phyloP scores from a whole-genome alignment of 306 rosid species.

The Vicia faba region DNA sequence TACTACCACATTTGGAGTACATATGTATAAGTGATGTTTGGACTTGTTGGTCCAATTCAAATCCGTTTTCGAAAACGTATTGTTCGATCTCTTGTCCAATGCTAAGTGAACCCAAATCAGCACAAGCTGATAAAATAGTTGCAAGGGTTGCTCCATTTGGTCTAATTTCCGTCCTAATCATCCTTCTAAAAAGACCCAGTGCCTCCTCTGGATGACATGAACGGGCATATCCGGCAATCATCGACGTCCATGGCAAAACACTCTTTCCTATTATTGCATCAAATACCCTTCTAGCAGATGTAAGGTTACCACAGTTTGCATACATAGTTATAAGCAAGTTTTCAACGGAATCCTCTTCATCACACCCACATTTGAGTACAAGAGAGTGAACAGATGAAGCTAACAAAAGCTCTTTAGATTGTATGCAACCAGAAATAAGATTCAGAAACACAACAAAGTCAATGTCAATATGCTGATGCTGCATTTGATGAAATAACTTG shows the following conservation, averaged over 20 bases:
- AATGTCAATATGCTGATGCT: constrained; percentile 11
- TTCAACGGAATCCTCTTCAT: constrained; percentile 45
- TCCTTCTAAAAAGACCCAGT: constrained; percentile 44
- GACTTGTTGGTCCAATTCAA: constrained; percentile 35
- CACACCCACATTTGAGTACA: constrained; percentile 57
- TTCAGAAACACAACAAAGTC: not conserved
- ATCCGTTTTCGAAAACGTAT: too few species aligned
- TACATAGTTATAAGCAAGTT: constrained; percentile 58
- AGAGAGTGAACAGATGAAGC: constrained; percentile 52
- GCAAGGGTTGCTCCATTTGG: constrained; percentile 40
- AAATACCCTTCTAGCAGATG: constrained; percentile 57
- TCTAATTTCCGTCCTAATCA: constrained; percentile 35
- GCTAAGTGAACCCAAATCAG: too few species aligned
- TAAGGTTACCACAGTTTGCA: constrained; percentile 56
- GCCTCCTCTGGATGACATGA: constrained; percentile 46
- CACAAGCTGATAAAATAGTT: too few species aligned
- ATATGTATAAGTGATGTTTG: constrained; percentile 71
- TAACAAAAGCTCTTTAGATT: constrained; percentile 35
- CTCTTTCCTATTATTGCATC: constrained; percentile 45
- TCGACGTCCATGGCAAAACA: constrained; percentile 63
- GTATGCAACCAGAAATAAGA: constrained; percentile 12
- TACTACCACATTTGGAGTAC: constrained; percentile 72
- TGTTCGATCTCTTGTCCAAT: too few species aligned
- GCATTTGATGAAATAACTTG: constrained; percentile 46
- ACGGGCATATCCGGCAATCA: constrained; percentile 55